Conservation (phyloP, 768 basidiomycete species). For the Trametopsis cervina region DNA sequence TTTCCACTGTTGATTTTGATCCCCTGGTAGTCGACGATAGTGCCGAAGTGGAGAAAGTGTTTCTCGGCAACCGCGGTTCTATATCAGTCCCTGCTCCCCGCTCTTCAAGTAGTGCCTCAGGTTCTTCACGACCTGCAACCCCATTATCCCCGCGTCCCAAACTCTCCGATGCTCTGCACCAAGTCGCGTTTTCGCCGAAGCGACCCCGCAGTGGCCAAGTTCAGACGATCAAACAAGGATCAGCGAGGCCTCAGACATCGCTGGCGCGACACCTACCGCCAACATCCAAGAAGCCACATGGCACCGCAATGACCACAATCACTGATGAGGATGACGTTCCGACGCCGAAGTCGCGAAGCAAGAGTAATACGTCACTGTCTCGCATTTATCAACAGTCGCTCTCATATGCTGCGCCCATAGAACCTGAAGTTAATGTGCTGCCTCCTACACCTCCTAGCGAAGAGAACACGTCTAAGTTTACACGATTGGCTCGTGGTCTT, state of each 20-base stretch:
- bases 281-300: constrained; percentile 9
- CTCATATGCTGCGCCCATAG: constrained; percentile 21
- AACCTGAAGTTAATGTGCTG: constrained; percentile 47
- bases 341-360: constrained; percentile 5
- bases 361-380: neutral
- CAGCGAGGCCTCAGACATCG: constrained; percentile 12
- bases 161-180: constrained; percentile 64
- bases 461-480: constrained; percentile 44
- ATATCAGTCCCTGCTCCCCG: constrained; percentile 33
- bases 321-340: constrained; percentile 10
- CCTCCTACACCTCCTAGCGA: constrained; percentile 54
- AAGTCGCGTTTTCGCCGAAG: constrained; percentile 69
- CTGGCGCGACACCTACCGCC: constrained; percentile 6
- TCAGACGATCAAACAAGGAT: constrained; percentile 9
- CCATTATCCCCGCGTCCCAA: constrained; percentile 45
- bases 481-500: constrained; percentile 49
- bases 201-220: constrained; percentile 50
- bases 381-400: constrained; percentile 17
- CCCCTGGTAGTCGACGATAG: constrained; percentile 57
- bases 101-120: constrained; percentile 30
- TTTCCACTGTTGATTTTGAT: constrained; percentile 36
- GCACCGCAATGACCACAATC: constrained; percentile 9
- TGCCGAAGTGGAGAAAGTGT: constrained; percentile 52
- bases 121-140: constrained; percentile 34
- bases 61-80: constrained; percentile 46